Percentiles rank a stretch among this genome's conserved stretches.
phyloP scores from a whole-genome alignment of 192 early-diverging fungal species.

The Gryganskiella cystojenkinii region DNA sequence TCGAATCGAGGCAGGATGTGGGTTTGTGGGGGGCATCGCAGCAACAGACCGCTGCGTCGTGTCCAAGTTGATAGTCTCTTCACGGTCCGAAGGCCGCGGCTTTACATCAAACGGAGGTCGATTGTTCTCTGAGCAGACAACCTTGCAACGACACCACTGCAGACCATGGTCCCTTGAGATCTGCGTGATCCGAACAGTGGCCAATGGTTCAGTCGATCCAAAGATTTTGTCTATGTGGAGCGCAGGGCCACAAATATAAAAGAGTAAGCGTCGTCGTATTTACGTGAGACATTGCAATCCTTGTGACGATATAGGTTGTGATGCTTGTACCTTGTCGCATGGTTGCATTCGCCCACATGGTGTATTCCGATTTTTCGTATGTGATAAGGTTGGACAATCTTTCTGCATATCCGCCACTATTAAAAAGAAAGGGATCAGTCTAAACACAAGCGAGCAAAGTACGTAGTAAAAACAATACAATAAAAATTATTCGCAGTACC shows the following conservation, averaged over 20 bases:
- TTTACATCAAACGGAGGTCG: constrained; percentile 18
- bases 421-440: too few relatives aligned
- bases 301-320: too few relatives aligned
- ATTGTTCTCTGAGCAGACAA: constrained; percentile 13
- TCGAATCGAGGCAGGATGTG: too few relatives aligned
- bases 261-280: too few relatives aligned
- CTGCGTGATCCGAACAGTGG: neutral
- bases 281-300: too few relatives aligned
- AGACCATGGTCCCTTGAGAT: constrained; percentile 11
- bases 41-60: too few relatives aligned
- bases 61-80: too few relatives aligned
- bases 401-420: constrained; percentile 43
- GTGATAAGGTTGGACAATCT: constrained; percentile 19
- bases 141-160: constrained; percentile 30
- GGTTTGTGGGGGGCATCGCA: too few relatives aligned
- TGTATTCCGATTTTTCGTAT: constrained; percentile 37
- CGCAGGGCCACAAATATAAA: too few relatives aligned
- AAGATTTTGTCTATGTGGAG: constrained; percentile 12
- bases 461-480: neutral
- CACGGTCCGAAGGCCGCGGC: neutral
- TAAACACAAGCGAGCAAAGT: neutral
- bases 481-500: constrained; percentile 5
- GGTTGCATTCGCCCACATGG: constrained; percentile 28
- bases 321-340: constrained; percentile 17
- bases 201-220: constrained; percentile 37